Evolutionary conservation across 2,329 filamentous ascomycete species (phyloP).

Genomic region (Aspergillus calidoustus): DNA sequence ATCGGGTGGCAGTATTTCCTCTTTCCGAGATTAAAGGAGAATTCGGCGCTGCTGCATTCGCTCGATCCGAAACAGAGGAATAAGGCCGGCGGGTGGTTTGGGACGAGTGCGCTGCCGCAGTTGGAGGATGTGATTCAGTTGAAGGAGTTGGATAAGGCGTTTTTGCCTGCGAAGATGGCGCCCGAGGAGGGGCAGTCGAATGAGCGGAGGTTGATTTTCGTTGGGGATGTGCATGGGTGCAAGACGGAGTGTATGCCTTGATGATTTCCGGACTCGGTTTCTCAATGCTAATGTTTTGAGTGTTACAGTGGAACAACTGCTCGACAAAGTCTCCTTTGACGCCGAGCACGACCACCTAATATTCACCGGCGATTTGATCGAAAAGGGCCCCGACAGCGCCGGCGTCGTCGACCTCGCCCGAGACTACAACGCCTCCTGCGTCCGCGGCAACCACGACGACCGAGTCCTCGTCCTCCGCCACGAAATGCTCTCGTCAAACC

Average conservation of each 20-base stretch:
- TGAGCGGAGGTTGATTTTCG: constrained; percentile 70
- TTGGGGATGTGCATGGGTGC: constrained; percentile 95
- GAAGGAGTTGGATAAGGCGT: constrained; percentile 51
- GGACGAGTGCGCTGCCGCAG: constrained; percentile 51
- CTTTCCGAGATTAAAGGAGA: constrained; percentile 39
- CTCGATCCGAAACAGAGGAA: constrained; percentile 37
- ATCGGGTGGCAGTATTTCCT: constrained; percentile 40
- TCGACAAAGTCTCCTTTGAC: constrained; percentile 70
- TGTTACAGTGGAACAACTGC: constrained; percentile 57
- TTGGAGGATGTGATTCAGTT: constrained; percentile 58
- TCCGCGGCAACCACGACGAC: constrained; percentile 94
- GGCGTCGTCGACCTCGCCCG: constrained; percentile 79
- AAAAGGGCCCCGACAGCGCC: constrained; percentile 82
- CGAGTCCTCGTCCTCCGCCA: constrained; percentile 71
- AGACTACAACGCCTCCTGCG: constrained; percentile 73
- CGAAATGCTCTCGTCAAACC: constrained; percentile 41
- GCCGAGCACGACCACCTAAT: constrained; percentile 71
- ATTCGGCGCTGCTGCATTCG: constrained; percentile 33
- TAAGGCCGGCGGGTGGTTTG: constrained; percentile 46
- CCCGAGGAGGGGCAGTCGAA: constrained; percentile 23
- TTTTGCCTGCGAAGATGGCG: constrained; percentile 47
- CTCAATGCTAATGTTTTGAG: neutral
- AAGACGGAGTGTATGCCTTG: constrained; percentile 61
- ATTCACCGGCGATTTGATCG: constrained; percentile 77
- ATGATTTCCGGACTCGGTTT: neutral